These are phyloP conservation scores for Escovopsis sp. DNA, from an alignment of 2,329 filamentous ascomycete genomes.

Conservation along the genomic window DNA sequence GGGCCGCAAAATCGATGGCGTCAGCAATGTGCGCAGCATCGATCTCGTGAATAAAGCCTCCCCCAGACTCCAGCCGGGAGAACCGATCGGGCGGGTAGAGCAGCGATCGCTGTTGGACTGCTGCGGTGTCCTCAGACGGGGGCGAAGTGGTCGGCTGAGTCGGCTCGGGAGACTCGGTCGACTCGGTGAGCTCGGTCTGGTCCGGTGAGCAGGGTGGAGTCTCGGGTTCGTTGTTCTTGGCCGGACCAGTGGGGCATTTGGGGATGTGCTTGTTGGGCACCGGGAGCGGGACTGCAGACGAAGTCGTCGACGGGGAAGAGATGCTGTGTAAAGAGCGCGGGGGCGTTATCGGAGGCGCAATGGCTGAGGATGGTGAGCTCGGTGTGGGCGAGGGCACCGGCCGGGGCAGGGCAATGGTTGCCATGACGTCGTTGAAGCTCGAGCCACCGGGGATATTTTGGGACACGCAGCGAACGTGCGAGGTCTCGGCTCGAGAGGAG, in stretches of 20 bases:
- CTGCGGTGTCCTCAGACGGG: conserved; percentile 45
- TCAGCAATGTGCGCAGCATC: conserved; percentile 50
- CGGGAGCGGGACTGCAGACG: conserved; percentile 29
- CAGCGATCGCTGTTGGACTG: conserved; percentile 47
- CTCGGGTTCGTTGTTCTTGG: conserved; percentile 33
- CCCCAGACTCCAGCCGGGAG: conserved; percentile 31
- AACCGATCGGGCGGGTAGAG: conserved; percentile 59
- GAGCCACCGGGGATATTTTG: not conserved
- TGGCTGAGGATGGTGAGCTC: conserved; percentile 26
- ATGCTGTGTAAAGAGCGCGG: conserved; percentile 24
- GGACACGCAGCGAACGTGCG: not conserved
- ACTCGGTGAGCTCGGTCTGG: conserved; percentile 18
- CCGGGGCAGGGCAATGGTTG: conserved; percentile 37
- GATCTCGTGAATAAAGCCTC: conserved; percentile 56
- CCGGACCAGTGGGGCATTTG: conserved; percentile 70
- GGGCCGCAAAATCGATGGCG: conserved; percentile 60
- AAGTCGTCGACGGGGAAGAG: conserved; percentile 8
- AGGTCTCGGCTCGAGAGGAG: too few relatives aligned
- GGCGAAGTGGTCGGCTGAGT: conserved; percentile 43
- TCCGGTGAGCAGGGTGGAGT: conserved; percentile 53
- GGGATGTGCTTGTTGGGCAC: conserved; percentile 77
- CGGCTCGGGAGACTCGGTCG: too few relatives aligned
- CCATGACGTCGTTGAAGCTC: conserved; percentile 22
- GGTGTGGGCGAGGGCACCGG: conserved; percentile 30
- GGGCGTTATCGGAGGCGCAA: conserved; percentile 21